Percentiles rank a stretch among this genome's conserved stretches.
phyloP scores from a whole-genome alignment of 805 yeast genomes.

The Sungouiozyma intestinalis region DNA sequence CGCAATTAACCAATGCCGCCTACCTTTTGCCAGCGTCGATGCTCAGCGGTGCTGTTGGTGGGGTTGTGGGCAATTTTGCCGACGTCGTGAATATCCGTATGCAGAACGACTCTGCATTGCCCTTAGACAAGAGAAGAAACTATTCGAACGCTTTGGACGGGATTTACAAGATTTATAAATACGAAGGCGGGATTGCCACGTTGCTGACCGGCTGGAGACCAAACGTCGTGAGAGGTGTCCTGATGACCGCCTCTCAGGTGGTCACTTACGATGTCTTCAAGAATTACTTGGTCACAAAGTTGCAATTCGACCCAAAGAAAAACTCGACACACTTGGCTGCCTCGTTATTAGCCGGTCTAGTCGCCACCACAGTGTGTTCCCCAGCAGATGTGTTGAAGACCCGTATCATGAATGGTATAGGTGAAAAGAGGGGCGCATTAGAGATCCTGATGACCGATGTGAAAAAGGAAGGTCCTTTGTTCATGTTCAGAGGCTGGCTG shows the following conservation, averaged over 20 bases:
- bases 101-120: slow-evolving; percentile 77
- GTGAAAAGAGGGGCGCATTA: slow-evolving; percentile 37
- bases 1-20: slow-evolving; percentile 42
- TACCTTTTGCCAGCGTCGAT: slow-evolving; percentile 66
- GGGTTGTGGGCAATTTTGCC: slow-evolving; percentile 78
- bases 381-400: slow-evolving; percentile 91
- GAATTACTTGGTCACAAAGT: slow-evolving; percentile 39
- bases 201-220: slow-evolving; percentile 70
- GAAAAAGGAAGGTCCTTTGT: slow-evolving; percentile 59
- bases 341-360: slow-evolving; percentile 70
- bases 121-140: slow-evolving; percentile 53
- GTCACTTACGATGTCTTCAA: slow-evolving; percentile 79
- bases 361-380: slow-evolving; percentile 85
- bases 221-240: slow-evolving; percentile 66
- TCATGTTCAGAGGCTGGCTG: slow-evolving; percentile 86
- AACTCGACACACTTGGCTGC: slow-evolving; percentile 70
- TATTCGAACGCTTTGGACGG: slow-evolving; percentile 77
- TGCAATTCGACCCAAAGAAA: slow-evolving; percentile 46
- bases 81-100: slow-evolving; percentile 82
- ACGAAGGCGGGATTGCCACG: slow-evolving; percentile 53
- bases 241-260: slow-evolving; percentile 87
- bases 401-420: slow-evolving; percentile 58
- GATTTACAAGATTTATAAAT: slow-evolving; percentile 41
- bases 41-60: slow-evolving; percentile 80
- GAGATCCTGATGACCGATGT: slow-evolving; percentile 45